Conservation (phyloP, 495 filamentous ascomycete genomes). For the Xylaria longipes region DNA sequence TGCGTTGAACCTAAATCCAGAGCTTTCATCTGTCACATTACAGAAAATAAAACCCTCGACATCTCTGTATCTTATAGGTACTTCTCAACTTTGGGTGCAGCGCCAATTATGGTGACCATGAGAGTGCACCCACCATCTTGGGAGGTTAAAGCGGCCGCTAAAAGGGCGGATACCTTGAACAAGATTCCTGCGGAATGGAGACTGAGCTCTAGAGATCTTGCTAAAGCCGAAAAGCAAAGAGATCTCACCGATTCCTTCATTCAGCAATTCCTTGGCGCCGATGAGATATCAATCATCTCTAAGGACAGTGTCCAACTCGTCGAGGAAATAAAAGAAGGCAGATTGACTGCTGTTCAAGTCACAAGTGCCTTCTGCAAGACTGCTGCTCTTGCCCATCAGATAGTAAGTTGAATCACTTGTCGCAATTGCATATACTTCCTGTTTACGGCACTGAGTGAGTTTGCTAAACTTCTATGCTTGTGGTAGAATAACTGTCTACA, state of each 20-base stretch:
- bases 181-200: constrained; percentile 40
- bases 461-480: background rate
- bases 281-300: constrained; percentile 30
- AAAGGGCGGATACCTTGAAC: constrained; percentile 28
- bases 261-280: constrained; percentile 35
- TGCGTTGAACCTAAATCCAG: background rate
- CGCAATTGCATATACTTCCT: background rate
- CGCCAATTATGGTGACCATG: background rate
- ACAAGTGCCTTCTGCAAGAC: constrained; percentile 52
- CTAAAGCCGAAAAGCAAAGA: constrained; percentile 26
- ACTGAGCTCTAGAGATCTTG: constrained; percentile 32
- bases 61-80: background rate
- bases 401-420: constrained; percentile 40
- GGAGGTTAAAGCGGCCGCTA: constrained; percentile 36
- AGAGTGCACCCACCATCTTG: constrained; percentile 12
- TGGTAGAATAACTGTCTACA: constrained; percentile 61
- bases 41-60: background rate
- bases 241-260: constrained; percentile 45
- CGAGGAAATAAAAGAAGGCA: constrained; percentile 30
- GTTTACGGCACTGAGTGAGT: background rate
- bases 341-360: constrained; percentile 46
- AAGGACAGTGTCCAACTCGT: constrained; percentile 31
- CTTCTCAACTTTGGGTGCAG: background rate
- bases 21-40: background rate
- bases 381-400: constrained; percentile 66